Evolutionary conservation across 805 yeast species (phyloP).

Genomic region (Yarrowia sp.): DNA sequence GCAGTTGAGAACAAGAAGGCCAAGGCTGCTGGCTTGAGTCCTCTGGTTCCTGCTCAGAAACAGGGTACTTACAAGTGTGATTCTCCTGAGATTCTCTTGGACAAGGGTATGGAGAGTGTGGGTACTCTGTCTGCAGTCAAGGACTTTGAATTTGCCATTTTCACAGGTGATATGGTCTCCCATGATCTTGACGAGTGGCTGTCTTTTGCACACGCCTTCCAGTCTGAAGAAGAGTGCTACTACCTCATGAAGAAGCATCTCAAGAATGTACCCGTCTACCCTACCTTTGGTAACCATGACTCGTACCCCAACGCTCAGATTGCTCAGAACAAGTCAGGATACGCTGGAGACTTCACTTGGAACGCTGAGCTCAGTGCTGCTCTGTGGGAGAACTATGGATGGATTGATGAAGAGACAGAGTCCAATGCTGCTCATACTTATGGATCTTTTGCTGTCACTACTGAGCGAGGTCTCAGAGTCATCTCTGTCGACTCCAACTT

Average conservation of each 20-base stretch:
- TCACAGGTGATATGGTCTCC: constrained; percentile 73
- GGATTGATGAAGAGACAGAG: constrained; percentile 41
- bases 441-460: constrained; percentile 58
- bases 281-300: constrained; percentile 70
- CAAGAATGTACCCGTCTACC: constrained; percentile 53
- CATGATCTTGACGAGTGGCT: constrained; percentile 52
- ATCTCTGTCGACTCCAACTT: constrained; percentile 64
- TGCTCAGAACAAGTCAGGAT: constrained; percentile 52
- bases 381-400: constrained; percentile 48
- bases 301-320: constrained; percentile 69
- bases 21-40: not conserved
- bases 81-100: constrained; percentile 61
- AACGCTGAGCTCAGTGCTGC: constrained; percentile 50
- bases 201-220: constrained; percentile 47
- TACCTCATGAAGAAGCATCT: constrained; percentile 53
- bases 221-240: constrained; percentile 52
- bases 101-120: constrained; percentile 52
- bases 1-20: constrained; percentile 20
- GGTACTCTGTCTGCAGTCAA: constrained; percentile 40
- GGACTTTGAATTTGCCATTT: constrained; percentile 57
- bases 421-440: constrained; percentile 43
- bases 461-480: constrained; percentile 56
- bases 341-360: constrained; percentile 45
- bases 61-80: constrained; percentile 66
- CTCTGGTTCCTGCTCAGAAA: constrained; percentile 51